Evolutionary conservation across 805 yeast genomes (phyloP).

Genomic region (Candida piceae): DNA sequence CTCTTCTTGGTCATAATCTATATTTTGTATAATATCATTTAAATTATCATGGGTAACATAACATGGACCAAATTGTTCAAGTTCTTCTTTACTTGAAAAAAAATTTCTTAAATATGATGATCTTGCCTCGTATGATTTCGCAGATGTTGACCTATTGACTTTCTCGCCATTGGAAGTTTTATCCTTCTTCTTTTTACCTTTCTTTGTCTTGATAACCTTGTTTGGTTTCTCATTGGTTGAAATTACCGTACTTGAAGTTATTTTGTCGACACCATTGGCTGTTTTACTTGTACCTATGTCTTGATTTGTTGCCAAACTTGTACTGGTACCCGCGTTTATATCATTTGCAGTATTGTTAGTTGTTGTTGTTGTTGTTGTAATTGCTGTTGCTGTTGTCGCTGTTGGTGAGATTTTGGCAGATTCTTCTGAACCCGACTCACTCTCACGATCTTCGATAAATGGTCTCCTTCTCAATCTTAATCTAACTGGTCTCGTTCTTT

Average conservation of each 20-base stretch:
- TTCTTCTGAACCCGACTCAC: background rate
- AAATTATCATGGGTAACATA: slow-evolving; percentile 20
- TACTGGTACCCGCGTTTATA: too few relatives aligned
- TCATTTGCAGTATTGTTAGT: too few relatives aligned
- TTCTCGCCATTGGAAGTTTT: background rate
- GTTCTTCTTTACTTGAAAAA: slow-evolving; percentile 2
- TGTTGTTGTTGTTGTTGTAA: background rate
- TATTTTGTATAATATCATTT: slow-evolving; percentile 7
- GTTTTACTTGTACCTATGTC: too few relatives aligned
- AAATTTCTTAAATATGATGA: slow-evolving; percentile 1
- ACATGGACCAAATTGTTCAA: slow-evolving; percentile 10
- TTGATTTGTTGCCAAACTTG: too few relatives aligned
- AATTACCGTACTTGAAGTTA: too few relatives aligned
- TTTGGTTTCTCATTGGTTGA: background rate
- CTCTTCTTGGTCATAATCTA: slow-evolving; percentile 10
- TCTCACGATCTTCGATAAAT: background rate
- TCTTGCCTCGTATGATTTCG: background rate
- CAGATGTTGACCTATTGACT: background rate
- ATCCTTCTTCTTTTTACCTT: background rate
- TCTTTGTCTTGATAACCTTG: background rate
- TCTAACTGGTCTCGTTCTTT: background rate
- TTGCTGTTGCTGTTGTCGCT: background rate
- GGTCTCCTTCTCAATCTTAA: background rate
- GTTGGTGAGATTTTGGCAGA: background rate
- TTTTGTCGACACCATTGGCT: too few relatives aligned